Conservation (phyloP, 257 asterid species). For the Gentiana dahurica region DNA sequence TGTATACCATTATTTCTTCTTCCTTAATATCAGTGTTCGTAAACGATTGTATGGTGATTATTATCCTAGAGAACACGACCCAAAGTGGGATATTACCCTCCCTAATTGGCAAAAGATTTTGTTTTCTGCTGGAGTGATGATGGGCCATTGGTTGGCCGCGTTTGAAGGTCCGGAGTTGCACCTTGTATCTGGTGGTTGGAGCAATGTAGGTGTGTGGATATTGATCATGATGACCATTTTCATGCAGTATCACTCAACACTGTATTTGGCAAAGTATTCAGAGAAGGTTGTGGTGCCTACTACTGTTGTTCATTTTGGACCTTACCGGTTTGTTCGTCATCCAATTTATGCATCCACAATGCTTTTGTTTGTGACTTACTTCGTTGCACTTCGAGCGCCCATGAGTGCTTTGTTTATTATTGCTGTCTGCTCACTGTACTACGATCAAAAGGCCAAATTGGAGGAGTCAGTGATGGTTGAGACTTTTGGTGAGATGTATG, state of each 20-base stretch:
- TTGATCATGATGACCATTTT: slow-evolving; percentile 44
- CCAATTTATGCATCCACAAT: slow-evolving; percentile 91
- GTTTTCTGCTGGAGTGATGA: slow-evolving; percentile 51
- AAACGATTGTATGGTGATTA: slow-evolving; percentile 75
- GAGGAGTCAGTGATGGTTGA: slow-evolving; percentile 79
- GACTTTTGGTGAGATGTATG: slow-evolving; percentile 61
- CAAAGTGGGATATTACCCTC: slow-evolving; percentile 62
- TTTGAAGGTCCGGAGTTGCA: slow-evolving; percentile 85
- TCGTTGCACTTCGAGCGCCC: slow-evolving; percentile 72
- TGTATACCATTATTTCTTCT: slow-evolving; percentile 82
- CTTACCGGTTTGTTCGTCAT: slow-evolving; percentile 81
- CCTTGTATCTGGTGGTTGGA: slow-evolving; percentile 76
- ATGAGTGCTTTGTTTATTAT: slow-evolving; percentile 38
- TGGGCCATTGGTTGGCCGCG: slow-evolving; percentile 84
- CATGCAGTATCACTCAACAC: slow-evolving; percentile 72
- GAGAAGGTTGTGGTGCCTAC: slow-evolving; percentile 94
- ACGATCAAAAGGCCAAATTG: slow-evolving; percentile 60
- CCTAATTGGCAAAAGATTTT: slow-evolving; percentile 65
- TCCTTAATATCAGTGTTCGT: slow-evolving; percentile 55
- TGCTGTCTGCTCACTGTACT: slow-evolving; percentile 53
- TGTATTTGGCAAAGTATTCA: slow-evolving; percentile 86
- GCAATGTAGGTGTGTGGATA: slow-evolving; percentile 49
- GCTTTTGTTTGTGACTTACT: slow-evolving; percentile 72
- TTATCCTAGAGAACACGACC: slow-evolving; percentile 54
- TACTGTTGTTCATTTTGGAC: slow-evolving; percentile 89